Percentiles rank a stretch among this genome's conserved stretches.
phyloP scores from a whole-genome alignment of 768 basidiomycete species.

The Trichaptum fuscoviolaceum region DNA sequence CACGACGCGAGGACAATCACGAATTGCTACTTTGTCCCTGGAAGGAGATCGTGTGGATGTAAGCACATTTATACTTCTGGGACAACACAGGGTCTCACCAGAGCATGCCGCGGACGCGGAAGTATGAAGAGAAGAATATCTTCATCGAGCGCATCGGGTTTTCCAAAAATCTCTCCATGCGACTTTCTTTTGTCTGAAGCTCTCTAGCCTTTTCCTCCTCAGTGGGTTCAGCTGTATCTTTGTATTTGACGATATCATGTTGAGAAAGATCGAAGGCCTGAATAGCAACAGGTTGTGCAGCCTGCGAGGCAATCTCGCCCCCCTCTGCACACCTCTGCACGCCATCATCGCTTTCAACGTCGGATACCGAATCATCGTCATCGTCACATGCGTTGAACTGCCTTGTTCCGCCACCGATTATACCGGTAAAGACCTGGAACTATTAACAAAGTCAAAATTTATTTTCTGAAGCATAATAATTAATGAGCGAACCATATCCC shows the following conservation, averaged over 20 bases:
- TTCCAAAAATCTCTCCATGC: slow-evolving; percentile 47
- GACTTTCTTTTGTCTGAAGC: slow-evolving; percentile 20
- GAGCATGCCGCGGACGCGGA: slow-evolving; percentile 60
- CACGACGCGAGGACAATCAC: slow-evolving; percentile 47
- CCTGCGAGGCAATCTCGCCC: slow-evolving; percentile 8
- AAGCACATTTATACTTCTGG: slow-evolving; percentile 5
- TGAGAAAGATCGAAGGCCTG: slow-evolving; percentile 10
- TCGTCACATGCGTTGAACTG: slow-evolving; percentile 25
- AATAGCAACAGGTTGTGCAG: background rate
- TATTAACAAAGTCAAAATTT: slow-evolving; percentile 21
- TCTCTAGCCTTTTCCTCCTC: slow-evolving; percentile 17
- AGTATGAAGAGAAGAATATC: slow-evolving; percentile 68
- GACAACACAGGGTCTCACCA: slow-evolving; percentile 40
- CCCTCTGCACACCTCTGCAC: slow-evolving; percentile 34
- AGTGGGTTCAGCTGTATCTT: slow-evolving; percentile 16
- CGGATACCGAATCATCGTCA: slow-evolving; percentile 20
- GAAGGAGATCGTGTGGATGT: slow-evolving; percentile 6
- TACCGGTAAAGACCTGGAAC: slow-evolving; percentile 59
- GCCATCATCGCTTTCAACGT: slow-evolving; percentile 20
- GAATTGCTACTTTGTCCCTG: slow-evolving; percentile 46
- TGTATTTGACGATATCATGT: slow-evolving; percentile 17
- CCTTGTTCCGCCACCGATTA: slow-evolving; percentile 42
- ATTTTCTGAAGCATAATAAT: background rate
- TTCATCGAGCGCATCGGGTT: slow-evolving; percentile 54
- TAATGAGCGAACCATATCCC: slow-evolving; percentile 52